Evolutionary conservation across 495 filamentous ascomycete genomes (phyloP), one percentile per base, ranked within the genome.

Genomic region (Cairneyella variabilis): DNA sequence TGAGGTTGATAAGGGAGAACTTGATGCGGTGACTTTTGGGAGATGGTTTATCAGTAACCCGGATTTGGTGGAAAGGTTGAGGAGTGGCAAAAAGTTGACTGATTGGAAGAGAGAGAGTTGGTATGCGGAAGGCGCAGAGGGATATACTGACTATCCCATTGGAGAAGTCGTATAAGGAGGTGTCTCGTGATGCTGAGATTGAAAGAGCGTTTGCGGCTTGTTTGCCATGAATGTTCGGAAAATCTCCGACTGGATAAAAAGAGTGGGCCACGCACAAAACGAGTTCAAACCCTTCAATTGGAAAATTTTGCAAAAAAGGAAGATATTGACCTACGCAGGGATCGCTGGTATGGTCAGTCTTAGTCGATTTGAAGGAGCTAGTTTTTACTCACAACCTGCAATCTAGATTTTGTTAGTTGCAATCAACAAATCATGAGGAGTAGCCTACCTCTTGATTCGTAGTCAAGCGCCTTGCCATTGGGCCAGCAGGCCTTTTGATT

Each of bases 1-100:
- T 2, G 84, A 86, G 80, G 77, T 82, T 25, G 65, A 76, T n/a
- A 79, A 76, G 12, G 57, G 82, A 22, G 55, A 75, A 22, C 71
- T 71, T 39, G 72, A 84, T 44, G 81, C 77, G 9, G 25, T 53
- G 23, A 53, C 50, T 0, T 58, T 58, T 44, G 50, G 34, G n/a
- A 41, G 49, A 17, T 53, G 45, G 49, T 58, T 58, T 36, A 53
- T 58, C 17, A 44, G 49, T 17, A 58, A 58, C 28, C 56, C 56
- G 2, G 56, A 50, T 39, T 45, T 58, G 44, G 56, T 58, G 18
- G 56, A 49, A 25, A 58, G 32, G 39, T 28, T 58, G 2, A 23
- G 56, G 21, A 5, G 25, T 32, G 44, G 49, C 12, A 23, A 18
- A 38, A 23, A 25, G 43, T 25, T 58, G 43, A 43, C 42, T 1